These are phyloP conservation scores for Blumeria graminis DNA, from an alignment of 2,329 filamentous ascomycete genomes.

Conservation along the genomic window DNA sequence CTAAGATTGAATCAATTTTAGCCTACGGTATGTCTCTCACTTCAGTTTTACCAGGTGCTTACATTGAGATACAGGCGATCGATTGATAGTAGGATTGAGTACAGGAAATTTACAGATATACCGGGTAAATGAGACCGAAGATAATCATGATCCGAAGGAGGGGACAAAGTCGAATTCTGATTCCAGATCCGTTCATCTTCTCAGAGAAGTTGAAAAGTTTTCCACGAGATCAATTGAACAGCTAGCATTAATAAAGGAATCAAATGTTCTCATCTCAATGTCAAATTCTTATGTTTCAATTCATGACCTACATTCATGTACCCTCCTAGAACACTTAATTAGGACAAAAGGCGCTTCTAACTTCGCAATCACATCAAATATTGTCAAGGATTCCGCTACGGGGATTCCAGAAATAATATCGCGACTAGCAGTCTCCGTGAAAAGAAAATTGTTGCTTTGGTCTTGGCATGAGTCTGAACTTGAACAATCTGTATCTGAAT, in stretches of 20 bases:
- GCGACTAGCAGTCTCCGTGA: constrained; percentile 73
- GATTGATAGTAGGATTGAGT: constrained; percentile 76
- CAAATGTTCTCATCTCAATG: constrained; percentile 70
- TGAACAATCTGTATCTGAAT: constrained; percentile 45
- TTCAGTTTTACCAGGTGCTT: background rate
- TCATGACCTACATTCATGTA: constrained; percentile 69
- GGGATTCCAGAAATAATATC: constrained; percentile 86
- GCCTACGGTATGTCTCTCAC: constrained; percentile 41
- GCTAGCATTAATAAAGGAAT: constrained; percentile 86
- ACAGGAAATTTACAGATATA: constrained; percentile 77
- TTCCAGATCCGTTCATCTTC: constrained; percentile 47
- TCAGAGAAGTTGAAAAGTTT: constrained; percentile 88
- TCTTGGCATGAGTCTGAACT: constrained; percentile 92
- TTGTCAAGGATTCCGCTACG: constrained; percentile 68
- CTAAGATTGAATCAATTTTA: constrained; percentile 85
- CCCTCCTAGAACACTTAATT: constrained; percentile 52
- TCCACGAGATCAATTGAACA: constrained; percentile 76
- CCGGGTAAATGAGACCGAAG: constrained; percentile 48
- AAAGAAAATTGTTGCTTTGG: constrained; percentile 74
- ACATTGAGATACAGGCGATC: constrained; percentile 37
- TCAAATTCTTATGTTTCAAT: constrained; percentile 78
- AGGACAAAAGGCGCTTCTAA: constrained; percentile 72
- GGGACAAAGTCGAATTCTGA: constrained; percentile 10
- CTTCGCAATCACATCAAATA: constrained; percentile 88
- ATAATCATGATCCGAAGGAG: constrained; percentile 17